phyloP scores from a whole-genome alignment of 495 filamentous ascomycete species.

The Penicillium daleae region DNA sequence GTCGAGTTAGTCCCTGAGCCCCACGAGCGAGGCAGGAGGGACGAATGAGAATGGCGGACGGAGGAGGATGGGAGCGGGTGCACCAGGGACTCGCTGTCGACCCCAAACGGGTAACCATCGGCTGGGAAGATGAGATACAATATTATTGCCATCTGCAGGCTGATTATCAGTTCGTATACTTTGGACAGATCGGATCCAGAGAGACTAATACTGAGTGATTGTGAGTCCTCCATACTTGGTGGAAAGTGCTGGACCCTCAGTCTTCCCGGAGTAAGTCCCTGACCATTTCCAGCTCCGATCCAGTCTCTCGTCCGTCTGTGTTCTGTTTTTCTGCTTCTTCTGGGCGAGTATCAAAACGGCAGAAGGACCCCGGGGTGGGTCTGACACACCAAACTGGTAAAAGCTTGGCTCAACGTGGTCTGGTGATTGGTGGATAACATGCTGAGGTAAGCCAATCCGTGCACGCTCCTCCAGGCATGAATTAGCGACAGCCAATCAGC shows the following conservation, averaged over 20 bases:
- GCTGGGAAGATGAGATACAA: no score
- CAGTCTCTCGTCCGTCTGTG: no score
- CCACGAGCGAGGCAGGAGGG: neutral
- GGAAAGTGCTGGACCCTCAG: neutral
- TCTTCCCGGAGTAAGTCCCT: neutral
- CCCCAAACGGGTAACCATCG: neutral
- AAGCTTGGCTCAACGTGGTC: slow-evolving; percentile 22
- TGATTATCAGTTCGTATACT: no score
- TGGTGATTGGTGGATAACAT: slow-evolving; percentile 6
- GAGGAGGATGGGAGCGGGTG: slow-evolving; percentile 2
- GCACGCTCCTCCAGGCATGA: neutral
- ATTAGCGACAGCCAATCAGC: neutral
- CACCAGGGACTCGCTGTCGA: slow-evolving; percentile 4
- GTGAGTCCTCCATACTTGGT: no score
- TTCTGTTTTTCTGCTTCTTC: no score
- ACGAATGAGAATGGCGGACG: neutral
- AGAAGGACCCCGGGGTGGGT: neutral
- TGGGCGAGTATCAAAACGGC: no score
- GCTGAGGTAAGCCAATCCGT: neutral
- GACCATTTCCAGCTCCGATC: neutral
- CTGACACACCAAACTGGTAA: neutral
- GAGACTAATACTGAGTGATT: neutral
- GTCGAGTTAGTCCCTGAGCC: neutral
- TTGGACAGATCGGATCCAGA: no score
- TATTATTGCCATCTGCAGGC: no score